Conservation (phyloP, 225 moss, liverwort and hornwort genomes). For the Marchantia polymorpha region DNA sequence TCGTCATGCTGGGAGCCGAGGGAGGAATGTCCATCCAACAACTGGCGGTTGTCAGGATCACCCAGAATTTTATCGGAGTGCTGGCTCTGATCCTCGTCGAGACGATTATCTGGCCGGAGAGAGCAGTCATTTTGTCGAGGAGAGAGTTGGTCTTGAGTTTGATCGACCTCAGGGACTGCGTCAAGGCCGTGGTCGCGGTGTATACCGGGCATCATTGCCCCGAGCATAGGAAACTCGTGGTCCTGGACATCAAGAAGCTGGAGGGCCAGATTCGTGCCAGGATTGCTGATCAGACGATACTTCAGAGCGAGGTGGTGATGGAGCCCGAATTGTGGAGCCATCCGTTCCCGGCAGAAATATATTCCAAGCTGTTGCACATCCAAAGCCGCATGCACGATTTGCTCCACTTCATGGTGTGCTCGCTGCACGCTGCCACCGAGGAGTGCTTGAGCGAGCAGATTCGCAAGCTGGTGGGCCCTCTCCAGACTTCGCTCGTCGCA, state of each 20-base stretch:
- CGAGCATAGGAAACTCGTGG: constrained; percentile 26
- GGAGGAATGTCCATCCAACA: constrained; percentile 14
- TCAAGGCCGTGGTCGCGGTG: constrained; percentile 29
- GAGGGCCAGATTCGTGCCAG: constrained; percentile 24
- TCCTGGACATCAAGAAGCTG: constrained; percentile 32
- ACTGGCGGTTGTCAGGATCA: constrained; percentile 27
- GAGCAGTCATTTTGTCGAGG: constrained; percentile 24
- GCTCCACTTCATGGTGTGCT: constrained; percentile 37
- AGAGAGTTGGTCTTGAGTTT: constrained; percentile 32
- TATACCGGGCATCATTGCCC: constrained; percentile 31
- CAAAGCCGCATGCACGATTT: constrained; percentile 36
- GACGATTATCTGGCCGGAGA: constrained; percentile 27
- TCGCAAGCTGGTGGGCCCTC: constrained; percentile 31
- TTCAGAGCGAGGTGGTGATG: constrained; percentile 31
- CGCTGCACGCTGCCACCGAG: constrained; percentile 34
- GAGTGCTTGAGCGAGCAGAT: constrained; percentile 38
- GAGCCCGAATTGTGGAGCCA: constrained; percentile 39
- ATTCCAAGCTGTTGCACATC: constrained; percentile 29
- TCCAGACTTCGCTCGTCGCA: constrained; percentile 30
- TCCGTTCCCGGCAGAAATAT: constrained; percentile 36
- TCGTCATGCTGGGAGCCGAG: constrained; percentile 31
- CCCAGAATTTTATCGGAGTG: constrained; percentile 38
- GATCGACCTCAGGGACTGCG: constrained; percentile 30
- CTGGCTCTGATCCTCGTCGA: constrained; percentile 28
- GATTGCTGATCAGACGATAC: constrained; percentile 12